Percentiles rank a stretch among this genome's conserved stretches.
Evolutionary conservation across 495 filamentous ascomycete genomes (phyloP).

Genomic region (Aspergillus sparsus): DNA sequence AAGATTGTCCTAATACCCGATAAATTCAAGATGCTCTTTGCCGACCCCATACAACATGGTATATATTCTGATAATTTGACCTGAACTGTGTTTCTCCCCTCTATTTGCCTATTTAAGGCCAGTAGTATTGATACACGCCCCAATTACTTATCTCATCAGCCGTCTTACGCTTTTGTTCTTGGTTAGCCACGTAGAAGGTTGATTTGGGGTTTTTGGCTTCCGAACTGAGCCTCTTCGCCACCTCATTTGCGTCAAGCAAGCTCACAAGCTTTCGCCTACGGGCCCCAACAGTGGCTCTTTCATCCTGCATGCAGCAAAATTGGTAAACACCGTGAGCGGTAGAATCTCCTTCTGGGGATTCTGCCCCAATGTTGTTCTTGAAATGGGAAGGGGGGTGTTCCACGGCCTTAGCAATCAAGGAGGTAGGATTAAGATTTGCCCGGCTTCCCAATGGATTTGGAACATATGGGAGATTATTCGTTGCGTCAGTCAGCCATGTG

Average conservation of each 20-base stretch:
- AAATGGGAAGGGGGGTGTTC: slow-evolving; percentile 27
- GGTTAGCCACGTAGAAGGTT: no score
- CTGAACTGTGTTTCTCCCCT: no score
- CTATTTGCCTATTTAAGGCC: no score
- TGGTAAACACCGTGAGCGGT: slow-evolving; percentile 16
- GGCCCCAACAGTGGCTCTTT: slow-evolving; percentile 7
- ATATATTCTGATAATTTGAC: no score
- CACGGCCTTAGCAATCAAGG: slow-evolving; percentile 2
- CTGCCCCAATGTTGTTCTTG: slow-evolving; percentile 1
- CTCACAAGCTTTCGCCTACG: slow-evolving; percentile 63
- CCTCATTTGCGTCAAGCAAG: slow-evolving; percentile 71
- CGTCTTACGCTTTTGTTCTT: no score
- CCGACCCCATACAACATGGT: no score
- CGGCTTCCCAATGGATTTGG: not conserved
- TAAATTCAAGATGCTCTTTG: no score
- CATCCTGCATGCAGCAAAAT: slow-evolving; percentile 27
- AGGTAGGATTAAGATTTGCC: not conserved
- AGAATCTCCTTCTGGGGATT: slow-evolving; percentile 8
- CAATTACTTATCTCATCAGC: no score
- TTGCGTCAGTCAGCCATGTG: slow-evolving; percentile 42
- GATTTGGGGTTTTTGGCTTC: slow-evolving; percentile 8
- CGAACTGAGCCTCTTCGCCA: slow-evolving; percentile 61
- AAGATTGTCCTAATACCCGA: no score
- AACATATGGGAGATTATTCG: slow-evolving; percentile 16
- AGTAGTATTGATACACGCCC: no score